Percentiles rank a stretch among this genome's conserved stretches.
Evolutionary conservation across 805 yeast species (phyloP).

Genomic region (Cyberlindnera subsufficiens): DNA sequence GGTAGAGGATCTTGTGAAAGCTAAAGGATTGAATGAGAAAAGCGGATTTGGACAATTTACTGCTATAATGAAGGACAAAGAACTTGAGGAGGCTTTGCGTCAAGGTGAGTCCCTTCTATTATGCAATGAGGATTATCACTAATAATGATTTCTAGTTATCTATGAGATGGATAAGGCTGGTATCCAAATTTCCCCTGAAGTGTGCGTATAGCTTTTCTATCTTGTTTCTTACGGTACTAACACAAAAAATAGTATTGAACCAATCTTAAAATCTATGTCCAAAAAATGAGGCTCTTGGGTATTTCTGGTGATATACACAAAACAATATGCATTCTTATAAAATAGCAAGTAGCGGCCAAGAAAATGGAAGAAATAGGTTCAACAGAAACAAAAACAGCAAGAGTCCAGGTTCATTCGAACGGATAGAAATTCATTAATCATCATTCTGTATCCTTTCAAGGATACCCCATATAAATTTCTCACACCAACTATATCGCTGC

Average conservation of each 20-base stretch:
- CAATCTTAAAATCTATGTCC: slow-evolving; percentile 8
- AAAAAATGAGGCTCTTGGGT: slow-evolving; percentile 2
- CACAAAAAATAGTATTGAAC: slow-evolving; percentile 5
- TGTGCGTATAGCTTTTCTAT: slow-evolving; percentile 4
- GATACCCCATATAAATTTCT: slow-evolving; percentile 13
- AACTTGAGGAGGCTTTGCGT: slow-evolving; percentile 8
- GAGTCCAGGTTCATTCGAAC: too few relatives aligned
- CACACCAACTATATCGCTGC: slow-evolving; percentile 13
- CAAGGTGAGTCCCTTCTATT: slow-evolving; percentile 2
- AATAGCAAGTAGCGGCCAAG: too few relatives aligned
- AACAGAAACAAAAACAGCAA: too few relatives aligned
- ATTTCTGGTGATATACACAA: too few relatives aligned
- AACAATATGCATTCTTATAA: too few relatives aligned
- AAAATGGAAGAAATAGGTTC: too few relatives aligned
- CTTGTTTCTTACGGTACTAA: too few relatives aligned
- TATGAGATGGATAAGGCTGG: slow-evolving; percentile 14
- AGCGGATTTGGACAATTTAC: slow-evolving; percentile 6
- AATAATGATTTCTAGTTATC: slow-evolving; percentile 5
- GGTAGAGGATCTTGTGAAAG: slow-evolving; percentile 4
- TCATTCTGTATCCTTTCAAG: slow-evolving; percentile 5
- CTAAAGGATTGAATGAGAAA: slow-evolving; percentile 7
- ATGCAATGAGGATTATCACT: too few relatives aligned
- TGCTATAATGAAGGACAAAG: slow-evolving; percentile 8
- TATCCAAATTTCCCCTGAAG: slow-evolving; percentile 6
- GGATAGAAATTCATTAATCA: neutral